Conservation (phyloP, 805 yeast species). For the Myxozyma nipponensis region DNA sequence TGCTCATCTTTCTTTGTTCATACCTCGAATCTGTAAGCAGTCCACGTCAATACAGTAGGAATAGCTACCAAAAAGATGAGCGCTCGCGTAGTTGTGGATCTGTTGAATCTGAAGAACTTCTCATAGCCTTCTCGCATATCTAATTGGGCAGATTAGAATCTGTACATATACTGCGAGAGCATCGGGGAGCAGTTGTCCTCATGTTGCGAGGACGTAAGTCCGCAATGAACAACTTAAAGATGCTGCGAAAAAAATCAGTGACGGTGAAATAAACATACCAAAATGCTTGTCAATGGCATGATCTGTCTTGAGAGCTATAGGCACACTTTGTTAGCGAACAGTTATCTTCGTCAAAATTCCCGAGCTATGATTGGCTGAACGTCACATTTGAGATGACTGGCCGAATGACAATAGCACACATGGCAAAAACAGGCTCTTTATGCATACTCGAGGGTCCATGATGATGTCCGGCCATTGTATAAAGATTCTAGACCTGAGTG, state of each 20-base stretch:
- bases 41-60: conserved; percentile 14
- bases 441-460: conserved; percentile 20
- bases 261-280: conserved; percentile 11
- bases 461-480: conserved; percentile 18
- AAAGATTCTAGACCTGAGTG: too few relatives aligned
- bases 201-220: too few relatives aligned
- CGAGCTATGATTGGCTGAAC: too few relatives aligned
- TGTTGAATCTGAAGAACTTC: conserved; percentile 21
- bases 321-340: neutral
- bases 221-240: too few relatives aligned
- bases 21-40: conserved; percentile 23
- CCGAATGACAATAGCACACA: too few relatives aligned
- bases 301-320: conserved; percentile 24
- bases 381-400: too few relatives aligned
- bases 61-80: conserved; percentile 12
- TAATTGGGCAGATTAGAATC: neutral
- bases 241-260: too few relatives aligned
- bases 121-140: conserved; percentile 27
- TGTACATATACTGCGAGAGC: too few relatives aligned
- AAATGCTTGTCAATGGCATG: conserved; percentile 27
- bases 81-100: conserved; percentile 18
- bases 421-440: too few relatives aligned
- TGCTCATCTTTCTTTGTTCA: neutral
- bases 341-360: too few relatives aligned
- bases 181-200: too few relatives aligned